phyloP scores from a whole-genome alignment of 768 basidiomycete genomes.

The Mycena rebaudengoi region DNA sequence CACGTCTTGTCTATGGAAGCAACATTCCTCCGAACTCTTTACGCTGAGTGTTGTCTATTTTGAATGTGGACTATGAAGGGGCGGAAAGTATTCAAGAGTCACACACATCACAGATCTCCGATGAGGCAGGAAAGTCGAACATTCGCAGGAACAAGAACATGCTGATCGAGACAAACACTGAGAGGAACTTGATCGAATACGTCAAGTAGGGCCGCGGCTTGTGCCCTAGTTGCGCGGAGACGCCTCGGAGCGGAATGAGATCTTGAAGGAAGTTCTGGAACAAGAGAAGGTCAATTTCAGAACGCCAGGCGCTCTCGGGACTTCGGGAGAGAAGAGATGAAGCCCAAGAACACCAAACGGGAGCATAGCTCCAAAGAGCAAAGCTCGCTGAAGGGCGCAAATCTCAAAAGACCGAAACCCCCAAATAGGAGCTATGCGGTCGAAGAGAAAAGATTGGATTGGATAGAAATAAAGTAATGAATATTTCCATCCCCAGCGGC shows the following conservation, averaged over 20 bases:
- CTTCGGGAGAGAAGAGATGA: constrained; percentile 5
- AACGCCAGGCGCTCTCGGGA: constrained; percentile 1
- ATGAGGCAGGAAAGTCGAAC: not conserved
- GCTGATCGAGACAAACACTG: not conserved
- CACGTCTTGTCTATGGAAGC: not conserved
- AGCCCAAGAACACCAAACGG: constrained; percentile 9
- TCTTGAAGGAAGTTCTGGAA: constrained; percentile 17
- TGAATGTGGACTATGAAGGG: not conserved
- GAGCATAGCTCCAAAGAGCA: constrained; percentile 13
- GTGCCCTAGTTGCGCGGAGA: no score
- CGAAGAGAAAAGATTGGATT: not conserved
- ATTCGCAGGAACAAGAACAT: not conserved
- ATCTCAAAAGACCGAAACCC: not conserved
- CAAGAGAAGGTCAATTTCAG: constrained; percentile 9
- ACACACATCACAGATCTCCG: not conserved
- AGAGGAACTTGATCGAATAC: not conserved
- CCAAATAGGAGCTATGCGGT: constrained; percentile 12
- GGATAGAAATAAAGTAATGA: not conserved
- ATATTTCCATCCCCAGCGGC: not conserved
- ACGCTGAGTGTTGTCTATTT: not conserved
- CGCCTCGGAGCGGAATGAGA: no score
- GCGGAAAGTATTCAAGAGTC: not conserved
- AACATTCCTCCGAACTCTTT: not conserved
- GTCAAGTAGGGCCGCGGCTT: not conserved
- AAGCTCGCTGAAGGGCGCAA: constrained; percentile 14